phyloP scores from a whole-genome alignment of 202 grass and related monocot genomes.

The Schoenoplectus tabernaemontani region DNA sequence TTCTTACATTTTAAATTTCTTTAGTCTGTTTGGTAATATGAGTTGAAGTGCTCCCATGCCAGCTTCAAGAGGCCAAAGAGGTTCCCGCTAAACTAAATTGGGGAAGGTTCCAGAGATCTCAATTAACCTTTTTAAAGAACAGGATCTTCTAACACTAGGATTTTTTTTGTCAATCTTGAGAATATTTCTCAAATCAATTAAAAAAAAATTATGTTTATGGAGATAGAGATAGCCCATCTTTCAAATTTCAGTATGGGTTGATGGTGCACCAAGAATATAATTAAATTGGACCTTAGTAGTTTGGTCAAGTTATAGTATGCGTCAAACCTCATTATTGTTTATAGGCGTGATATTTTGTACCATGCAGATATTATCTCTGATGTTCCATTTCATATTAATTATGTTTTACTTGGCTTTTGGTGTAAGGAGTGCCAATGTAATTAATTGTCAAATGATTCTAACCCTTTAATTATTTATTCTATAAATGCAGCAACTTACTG shows the following conservation, averaged over 20 bases:
- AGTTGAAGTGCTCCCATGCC: not conserved
- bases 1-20: not conserved
- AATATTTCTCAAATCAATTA: too few species aligned
- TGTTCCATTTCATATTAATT: not conserved
- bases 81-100: too few species aligned
- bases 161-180: too few species aligned
- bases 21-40: not conserved
- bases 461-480: constrained; percentile 1
- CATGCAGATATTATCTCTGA: not conserved
- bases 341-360: not conserved
- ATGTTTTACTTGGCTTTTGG: not conserved
- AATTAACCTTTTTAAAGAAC: too few species aligned
- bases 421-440: not conserved
- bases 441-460: not conserved
- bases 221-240: too few species aligned
- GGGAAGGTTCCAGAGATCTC: too few species aligned
- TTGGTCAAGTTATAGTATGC: not conserved
- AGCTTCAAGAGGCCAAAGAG: too few species aligned
- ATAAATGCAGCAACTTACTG: constrained; percentile 76
- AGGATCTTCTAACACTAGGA: too few species aligned
- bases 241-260: too few species aligned
- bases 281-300: not conserved
- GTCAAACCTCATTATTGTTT: not conserved
- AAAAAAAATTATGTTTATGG: too few species aligned
- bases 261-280: not conserved